A percentile compares a stretch with the other conserved stretches of the same genome.
These are phyloP conservation scores for Penicillium daleae DNA, from an alignment of 495 filamentous ascomycete species.

Conservation along the genomic window DNA sequence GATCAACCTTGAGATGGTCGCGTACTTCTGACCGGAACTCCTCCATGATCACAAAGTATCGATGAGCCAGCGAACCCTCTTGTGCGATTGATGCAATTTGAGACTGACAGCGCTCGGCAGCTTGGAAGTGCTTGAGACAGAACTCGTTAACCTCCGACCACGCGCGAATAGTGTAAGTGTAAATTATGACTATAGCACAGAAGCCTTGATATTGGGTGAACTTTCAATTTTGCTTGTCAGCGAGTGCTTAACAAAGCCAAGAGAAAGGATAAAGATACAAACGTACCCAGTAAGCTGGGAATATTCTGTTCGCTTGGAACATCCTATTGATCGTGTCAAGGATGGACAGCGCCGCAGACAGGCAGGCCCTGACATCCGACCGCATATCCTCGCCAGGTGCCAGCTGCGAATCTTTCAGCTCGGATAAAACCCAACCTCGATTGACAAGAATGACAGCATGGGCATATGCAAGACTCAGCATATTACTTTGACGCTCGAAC, in stretches of 20 bases:
- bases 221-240: not conserved
- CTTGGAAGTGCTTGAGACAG: not conserved
- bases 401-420: not conserved
- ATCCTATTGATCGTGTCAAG: not conserved
- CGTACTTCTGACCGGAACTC: not conserved
- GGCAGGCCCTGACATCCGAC: not conserved
- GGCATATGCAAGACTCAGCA: not conserved
- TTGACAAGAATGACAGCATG: not conserved
- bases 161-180: not conserved
- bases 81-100: not conserved
- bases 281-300: not conserved
- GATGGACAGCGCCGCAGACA: not conserved
- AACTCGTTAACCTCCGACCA: not conserved
- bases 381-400: not conserved
- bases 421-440: not conserved
- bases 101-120: not conserved
- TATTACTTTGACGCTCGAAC: not conserved
- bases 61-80: not conserved
- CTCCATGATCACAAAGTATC: not conserved
- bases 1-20: not conserved
- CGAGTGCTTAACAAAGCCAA: not conserved
- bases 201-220: not conserved
- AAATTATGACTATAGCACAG: not conserved
- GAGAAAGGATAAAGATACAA: not conserved
- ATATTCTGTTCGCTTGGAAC: not conserved